Evolutionary conservation across 1,284 basidiomycete species (phyloP), one percentile per base, ranked within the genome.

Genomic region (Apiotrichum gamsii): DNA sequence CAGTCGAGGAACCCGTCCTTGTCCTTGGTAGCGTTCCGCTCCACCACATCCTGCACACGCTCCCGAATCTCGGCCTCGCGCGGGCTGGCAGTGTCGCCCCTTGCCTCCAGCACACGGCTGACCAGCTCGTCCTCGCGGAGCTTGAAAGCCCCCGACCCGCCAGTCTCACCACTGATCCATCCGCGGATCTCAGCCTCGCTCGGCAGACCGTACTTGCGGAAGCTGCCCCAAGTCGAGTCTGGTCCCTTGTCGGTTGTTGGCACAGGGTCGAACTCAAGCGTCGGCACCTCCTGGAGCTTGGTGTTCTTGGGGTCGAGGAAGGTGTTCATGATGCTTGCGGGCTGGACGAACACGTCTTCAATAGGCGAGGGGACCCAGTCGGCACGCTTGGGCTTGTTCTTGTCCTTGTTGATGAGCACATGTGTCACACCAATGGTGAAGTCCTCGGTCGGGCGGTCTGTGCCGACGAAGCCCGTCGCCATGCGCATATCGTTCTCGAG

Each of bases 371-470:
- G 77, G 73, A 24, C 39, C 69, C 69, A 72, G 16, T 56, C 45
- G 35, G 67, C 58, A 29, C 62, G 58, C n/a, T n/a, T n/a, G n/a
- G n/a, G n/a, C n/a, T n/a, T n/a, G 18, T 59, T 61, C 57, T 64
- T 72, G 45, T 59, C 69, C 67, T 85, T 89, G n/a, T 82, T 72
- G 36, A 85, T 70, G 25, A 96, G 72, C 23, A 89, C 80, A 37
- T 83, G 79, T 13, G 76, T 81, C 30, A 95, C 85, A 21, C 91
- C 91, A 18, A 79, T 82, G 45, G 75, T 63, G 72, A 96, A 95
- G 73, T 96, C 91, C 21, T 82, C 77, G 61, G 79, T 87, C 30
- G 80, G 84, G 51, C 81, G 83, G 62, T 66, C 64, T 15, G 50
- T 40, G 9, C 61, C 62, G 28, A 54, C 49, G 31, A 63, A 65